A percentile compares a stretch with the other conserved stretches of the same genome.
Conservation (phyloP, 768 basidiomycete species). For the Leccinum barrowsii region DNA sequence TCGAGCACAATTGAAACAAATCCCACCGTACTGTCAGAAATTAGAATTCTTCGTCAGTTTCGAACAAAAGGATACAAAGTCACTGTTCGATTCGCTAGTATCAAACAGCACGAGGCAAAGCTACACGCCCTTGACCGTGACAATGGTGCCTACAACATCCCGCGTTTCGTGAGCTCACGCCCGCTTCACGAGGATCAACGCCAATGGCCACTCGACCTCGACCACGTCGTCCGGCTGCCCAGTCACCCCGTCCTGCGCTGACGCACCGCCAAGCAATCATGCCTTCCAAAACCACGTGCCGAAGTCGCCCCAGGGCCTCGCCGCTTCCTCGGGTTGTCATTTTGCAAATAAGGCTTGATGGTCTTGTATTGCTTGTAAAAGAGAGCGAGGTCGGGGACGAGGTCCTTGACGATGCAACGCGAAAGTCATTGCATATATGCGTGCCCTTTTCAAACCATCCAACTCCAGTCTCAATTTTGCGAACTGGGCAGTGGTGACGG, state of each 20-base stretch:
- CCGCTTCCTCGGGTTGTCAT: slow-evolving; percentile 70
- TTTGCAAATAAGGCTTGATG: slow-evolving; percentile 96
- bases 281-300: slow-evolving; percentile 58
- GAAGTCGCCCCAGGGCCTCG: slow-evolving; percentile 54
- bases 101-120: neutral
- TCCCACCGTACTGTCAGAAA: neutral
- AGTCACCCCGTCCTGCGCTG: slow-evolving; percentile 19
- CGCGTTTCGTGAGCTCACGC: neutral
- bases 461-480: slow-evolving; percentile 57
- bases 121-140: neutral
- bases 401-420: slow-evolving; percentile 81
- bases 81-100: neutral
- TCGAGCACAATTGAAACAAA: too few species aligned
- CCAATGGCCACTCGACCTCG: slow-evolving; percentile 43
- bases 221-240: slow-evolving; percentile 25
- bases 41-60: neutral
- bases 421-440: slow-evolving; percentile 2
- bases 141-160: neutral
- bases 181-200: slow-evolving; percentile 24
- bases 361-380: slow-evolving; percentile 99
- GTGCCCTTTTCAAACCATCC: slow-evolving; percentile 48
- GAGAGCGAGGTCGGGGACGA: slow-evolving; percentile 85
- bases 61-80: neutral
- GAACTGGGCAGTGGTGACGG: slow-evolving; percentile 45
- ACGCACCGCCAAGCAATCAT: slow-evolving; percentile 39